Evolutionary conservation across 1,139 yeast species (phyloP).

Genomic region (Martiniozyma asiatica): DNA sequence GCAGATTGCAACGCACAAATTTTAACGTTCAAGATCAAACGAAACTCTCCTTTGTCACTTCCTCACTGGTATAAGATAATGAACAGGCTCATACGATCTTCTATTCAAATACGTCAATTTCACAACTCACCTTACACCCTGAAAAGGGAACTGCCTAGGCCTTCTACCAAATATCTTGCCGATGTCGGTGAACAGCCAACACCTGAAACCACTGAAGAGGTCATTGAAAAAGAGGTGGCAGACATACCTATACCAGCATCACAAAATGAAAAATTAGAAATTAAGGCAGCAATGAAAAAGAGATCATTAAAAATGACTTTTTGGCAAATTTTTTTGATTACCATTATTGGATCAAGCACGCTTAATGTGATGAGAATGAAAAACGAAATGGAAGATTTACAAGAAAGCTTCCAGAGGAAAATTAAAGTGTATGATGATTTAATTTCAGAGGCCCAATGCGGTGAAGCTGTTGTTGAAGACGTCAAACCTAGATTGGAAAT

Average conservation of each 20-base stretch:
- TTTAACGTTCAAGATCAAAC: no score
- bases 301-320: slow-evolving; percentile 22
- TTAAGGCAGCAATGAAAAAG: slow-evolving; percentile 16
- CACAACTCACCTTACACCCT: no score
- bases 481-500: slow-evolving; percentile 13
- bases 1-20: no score
- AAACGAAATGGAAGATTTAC: slow-evolving; percentile 19
- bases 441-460: slow-evolving; percentile 12
- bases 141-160: slow-evolving; percentile 10
- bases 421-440: slow-evolving; percentile 14
- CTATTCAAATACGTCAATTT: no score
- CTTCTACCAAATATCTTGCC: slow-evolving; percentile 11
- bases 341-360: slow-evolving; percentile 21
- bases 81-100: no score
- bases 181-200: slow-evolving; percentile 14
- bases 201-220: slow-evolving; percentile 13
- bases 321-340: slow-evolving; percentile 21
- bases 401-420: slow-evolving; percentile 17
- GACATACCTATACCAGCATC: slow-evolving; percentile 11
- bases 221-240: slow-evolving; percentile 10
- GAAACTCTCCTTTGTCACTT: no score
- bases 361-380: slow-evolving; percentile 23
- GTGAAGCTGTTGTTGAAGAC: slow-evolving; percentile 17
- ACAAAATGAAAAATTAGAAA: slow-evolving; percentile 13
- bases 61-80: no score